Evolutionary conservation across 257 asterid genomes (phyloP).

Genomic region (Handroanthus guayacan): DNA sequence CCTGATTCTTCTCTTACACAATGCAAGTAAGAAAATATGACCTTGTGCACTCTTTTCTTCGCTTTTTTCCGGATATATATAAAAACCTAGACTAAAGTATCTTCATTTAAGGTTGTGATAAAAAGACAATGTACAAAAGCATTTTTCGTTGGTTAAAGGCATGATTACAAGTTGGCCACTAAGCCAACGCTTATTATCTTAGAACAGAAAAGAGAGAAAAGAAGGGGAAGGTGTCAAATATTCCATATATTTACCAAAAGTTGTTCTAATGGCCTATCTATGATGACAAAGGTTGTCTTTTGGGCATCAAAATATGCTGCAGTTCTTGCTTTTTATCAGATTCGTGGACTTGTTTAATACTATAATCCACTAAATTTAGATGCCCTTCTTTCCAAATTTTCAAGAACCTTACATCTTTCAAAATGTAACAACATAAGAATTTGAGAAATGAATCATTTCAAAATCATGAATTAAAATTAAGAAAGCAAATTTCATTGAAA

Average conservation of each 20-base stretch:
- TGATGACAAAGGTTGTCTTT: slow-evolving; percentile 55
- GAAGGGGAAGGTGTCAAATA: slow-evolving; percentile 15
- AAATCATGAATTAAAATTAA: background rate
- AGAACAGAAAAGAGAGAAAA: background rate
- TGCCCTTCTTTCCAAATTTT: slow-evolving; percentile 16
- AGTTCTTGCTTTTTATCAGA: slow-evolving; percentile 36
- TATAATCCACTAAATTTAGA: slow-evolving; percentile 31
- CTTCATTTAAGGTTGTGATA: slow-evolving; percentile 6
- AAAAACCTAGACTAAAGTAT: slow-evolving; percentile 3
- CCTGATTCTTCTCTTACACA: too few species aligned
- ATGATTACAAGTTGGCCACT: slow-evolving; percentile 34
- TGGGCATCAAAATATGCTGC: slow-evolving; percentile 30
- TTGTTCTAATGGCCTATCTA: slow-evolving; percentile 43
- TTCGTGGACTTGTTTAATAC: slow-evolving; percentile 41
- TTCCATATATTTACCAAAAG: slow-evolving; percentile 29
- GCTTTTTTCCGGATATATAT: background rate
- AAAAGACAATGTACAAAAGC: slow-evolving; percentile 22
- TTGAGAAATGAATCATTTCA: background rate
- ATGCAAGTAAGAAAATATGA: background rate
- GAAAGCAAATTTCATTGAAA: background rate
- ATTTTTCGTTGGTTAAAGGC: slow-evolving; percentile 34
- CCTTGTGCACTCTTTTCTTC: slow-evolving; percentile 5
- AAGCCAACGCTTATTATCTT: slow-evolving; percentile 1
- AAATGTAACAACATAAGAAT: too few species aligned
- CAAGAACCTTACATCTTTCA: background rate